phyloP scores from a whole-genome alignment of 805 yeast genomes.

The Yarrowia sp. region DNA sequence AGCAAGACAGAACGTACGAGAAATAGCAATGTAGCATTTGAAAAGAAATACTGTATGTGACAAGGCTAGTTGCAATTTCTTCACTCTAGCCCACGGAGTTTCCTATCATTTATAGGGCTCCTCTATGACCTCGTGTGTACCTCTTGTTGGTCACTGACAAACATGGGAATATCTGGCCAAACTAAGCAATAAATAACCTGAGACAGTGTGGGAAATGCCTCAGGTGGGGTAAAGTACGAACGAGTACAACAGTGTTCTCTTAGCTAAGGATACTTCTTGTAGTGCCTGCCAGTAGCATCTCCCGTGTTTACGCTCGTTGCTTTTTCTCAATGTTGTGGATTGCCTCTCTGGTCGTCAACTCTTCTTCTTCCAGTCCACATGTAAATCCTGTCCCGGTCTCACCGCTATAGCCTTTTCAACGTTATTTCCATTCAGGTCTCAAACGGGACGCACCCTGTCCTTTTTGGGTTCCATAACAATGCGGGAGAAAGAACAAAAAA shows the following conservation, averaged over 20 bases:
- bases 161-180: background rate
- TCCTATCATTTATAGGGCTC: too few species aligned
- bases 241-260: too few species aligned
- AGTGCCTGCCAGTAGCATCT: too few species aligned
- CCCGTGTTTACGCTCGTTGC: background rate
- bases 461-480: constrained; percentile 27
- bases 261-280: too few species aligned
- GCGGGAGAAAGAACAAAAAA: background rate
- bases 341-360: background rate
- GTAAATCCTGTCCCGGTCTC: background rate
- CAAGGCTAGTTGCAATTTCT: too few species aligned
- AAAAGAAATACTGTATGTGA: too few species aligned
- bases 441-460: constrained; percentile 21
- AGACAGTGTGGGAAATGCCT: constrained; percentile 3
- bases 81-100: too few species aligned
- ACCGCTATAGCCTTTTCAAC: background rate
- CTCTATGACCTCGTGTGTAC: background rate
- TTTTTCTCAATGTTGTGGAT: constrained; percentile 1
- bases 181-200: constrained; percentile 4
- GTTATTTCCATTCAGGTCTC: background rate
- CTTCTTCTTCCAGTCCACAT: background rate
- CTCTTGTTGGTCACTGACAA: background rate
- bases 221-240: background rate
- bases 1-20: too few species aligned
- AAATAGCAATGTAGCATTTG: too few species aligned